These are phyloP conservation scores for Talaromyces sp. DNA, from an alignment of 2,329 filamentous ascomycete species.

Conservation along the genomic window DNA sequence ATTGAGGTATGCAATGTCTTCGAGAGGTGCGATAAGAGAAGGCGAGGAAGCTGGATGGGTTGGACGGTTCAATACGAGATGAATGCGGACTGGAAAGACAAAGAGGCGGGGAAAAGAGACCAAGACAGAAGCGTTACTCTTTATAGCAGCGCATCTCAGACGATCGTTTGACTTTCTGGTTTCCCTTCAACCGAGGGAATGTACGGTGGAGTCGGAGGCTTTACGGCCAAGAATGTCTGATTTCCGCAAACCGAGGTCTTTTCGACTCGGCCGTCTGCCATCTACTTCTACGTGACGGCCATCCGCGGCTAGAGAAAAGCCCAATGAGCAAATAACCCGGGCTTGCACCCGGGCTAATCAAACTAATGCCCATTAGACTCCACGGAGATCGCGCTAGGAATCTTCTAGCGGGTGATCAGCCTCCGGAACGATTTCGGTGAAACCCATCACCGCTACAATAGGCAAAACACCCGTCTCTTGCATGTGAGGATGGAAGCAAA, in stretches of 20 bases:
- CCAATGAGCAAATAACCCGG: no score
- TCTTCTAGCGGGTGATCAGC: conserved; percentile 14
- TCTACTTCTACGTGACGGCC: no score
- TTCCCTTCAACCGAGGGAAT: conserved; percentile 25
- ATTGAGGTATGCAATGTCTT: neutral
- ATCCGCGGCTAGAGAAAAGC: no score
- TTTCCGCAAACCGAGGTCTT: conserved; percentile 41
- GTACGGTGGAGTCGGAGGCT: conserved; percentile 5
- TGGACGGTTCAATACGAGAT: neutral
- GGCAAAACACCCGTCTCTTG: neutral
- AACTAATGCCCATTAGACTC: neutral
- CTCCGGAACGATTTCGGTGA: conserved; percentile 8
- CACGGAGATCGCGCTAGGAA: conserved; percentile 7
- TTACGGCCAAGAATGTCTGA: conserved; percentile 2
- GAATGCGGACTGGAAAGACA: neutral
- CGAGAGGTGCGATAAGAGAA: neutral
- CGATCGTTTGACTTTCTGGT: neutral
- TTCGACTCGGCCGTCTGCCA: no score
- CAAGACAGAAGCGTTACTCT: no score
- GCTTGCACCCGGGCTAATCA: neutral
- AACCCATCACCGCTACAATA: neutral
- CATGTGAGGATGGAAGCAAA: neutral
- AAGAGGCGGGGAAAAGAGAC: neutral
- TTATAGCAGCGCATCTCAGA: no score
- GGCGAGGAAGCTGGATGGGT: neutral